Evolutionary conservation across 2,329 filamentous ascomycete species (phyloP).

Genomic region (Aspergillus melleus): DNA sequence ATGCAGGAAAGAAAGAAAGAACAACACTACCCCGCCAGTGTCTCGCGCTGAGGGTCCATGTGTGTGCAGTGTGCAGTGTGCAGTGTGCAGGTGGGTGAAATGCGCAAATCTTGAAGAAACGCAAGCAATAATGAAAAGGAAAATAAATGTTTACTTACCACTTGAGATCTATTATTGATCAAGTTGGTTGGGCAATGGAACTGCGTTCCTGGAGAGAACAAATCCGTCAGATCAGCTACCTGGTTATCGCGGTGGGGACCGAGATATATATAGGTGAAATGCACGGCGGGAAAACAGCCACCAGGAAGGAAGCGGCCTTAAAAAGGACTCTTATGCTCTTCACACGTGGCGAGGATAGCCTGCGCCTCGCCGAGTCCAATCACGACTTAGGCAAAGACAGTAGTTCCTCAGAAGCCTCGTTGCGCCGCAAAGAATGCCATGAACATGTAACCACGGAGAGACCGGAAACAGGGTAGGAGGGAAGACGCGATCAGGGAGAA

Average conservation of each 20-base stretch:
- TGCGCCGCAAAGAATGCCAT: neutral
- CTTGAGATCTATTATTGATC: neutral
- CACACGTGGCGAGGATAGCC: conserved; percentile 8
- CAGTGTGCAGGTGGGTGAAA: neutral
- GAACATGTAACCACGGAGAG: neutral
- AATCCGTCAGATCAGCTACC: neutral
- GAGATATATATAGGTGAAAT: neutral
- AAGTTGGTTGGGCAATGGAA: neutral
- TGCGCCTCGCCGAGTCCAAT: conserved; percentile 5
- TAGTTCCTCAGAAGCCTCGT: conserved; percentile 7
- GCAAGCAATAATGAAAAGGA: neutral
- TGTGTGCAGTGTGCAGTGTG: neutral
- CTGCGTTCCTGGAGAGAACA: neutral
- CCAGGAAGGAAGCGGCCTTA: neutral
- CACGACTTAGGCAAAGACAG: neutral
- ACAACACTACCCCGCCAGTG: neutral
- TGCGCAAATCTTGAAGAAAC: neutral
- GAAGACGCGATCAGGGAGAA: neutral
- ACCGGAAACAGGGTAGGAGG: neutral
- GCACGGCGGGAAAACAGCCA: neutral
- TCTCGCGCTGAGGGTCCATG: neutral
- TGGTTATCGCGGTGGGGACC: neutral
- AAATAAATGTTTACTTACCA: neutral
- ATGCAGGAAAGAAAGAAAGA: neutral
- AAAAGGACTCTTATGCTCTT: neutral